phyloP scores from a whole-genome alignment of 208 protist species.

The Sergeia podlipaevii region DNA sequence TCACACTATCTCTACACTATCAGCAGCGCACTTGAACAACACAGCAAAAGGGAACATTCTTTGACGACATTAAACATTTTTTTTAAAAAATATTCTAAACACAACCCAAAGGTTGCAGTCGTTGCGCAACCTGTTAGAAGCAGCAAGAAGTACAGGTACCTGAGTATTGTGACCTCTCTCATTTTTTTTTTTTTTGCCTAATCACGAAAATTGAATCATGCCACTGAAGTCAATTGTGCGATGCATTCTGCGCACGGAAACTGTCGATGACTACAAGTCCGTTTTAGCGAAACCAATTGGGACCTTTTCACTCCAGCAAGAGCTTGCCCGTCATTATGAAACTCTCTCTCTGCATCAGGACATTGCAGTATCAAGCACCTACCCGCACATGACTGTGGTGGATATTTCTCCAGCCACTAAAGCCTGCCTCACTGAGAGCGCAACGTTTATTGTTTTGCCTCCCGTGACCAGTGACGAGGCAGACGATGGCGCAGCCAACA shows the following conservation, averaged over 20 bases:
- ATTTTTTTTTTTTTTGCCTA: not conserved
- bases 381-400: slow-evolving; percentile 43
- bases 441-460: slow-evolving; percentile 64
- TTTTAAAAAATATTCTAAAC: too few species aligned
- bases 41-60: too few species aligned
- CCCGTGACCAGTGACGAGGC: slow-evolving; percentile 20
- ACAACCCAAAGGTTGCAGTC: too few species aligned
- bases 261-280: slow-evolving; percentile 35
- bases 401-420: slow-evolving; percentile 57
- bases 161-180: not conserved
- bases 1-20: too few species aligned
- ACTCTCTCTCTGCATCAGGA: slow-evolving; percentile 31
- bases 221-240: slow-evolving; percentile 29
- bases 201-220: slow-evolving; percentile 4
- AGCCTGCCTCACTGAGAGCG: slow-evolving; percentile 25
- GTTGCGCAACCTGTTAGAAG: too few species aligned
- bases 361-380: slow-evolving; percentile 18
- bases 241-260: slow-evolving; percentile 49
- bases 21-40: too few species aligned
- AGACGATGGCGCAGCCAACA: slow-evolving; percentile 31
- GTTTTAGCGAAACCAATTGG: slow-evolving; percentile 33
- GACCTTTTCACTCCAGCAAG: slow-evolving; percentile 36
- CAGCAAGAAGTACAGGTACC: not conserved
- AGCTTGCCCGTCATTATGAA: slow-evolving; percentile 14
- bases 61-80: too few species aligned